phyloP scores from a whole-genome alignment of 331 rosid genomes.

The Pyracantha coccinea region DNA sequence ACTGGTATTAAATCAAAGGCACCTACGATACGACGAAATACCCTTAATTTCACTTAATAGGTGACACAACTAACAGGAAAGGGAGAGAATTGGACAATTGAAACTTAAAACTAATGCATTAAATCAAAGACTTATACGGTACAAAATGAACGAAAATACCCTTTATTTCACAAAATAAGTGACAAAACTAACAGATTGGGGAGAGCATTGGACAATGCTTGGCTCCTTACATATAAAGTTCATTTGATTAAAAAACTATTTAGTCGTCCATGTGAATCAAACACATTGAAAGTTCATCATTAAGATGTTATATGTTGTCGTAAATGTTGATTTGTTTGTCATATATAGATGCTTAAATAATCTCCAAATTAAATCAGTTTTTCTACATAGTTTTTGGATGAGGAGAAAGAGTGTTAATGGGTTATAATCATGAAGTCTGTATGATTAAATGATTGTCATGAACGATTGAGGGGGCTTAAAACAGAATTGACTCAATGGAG shows the following conservation, averaged over 20 bases:
- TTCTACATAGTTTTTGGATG: too few relatives aligned
- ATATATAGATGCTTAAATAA: too few relatives aligned
- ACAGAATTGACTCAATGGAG: too few relatives aligned
- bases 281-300: too few relatives aligned
- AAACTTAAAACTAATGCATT: too few relatives aligned
- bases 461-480: not conserved
- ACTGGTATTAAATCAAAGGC: not conserved
- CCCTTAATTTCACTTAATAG: not conserved
- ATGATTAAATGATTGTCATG: not conserved
- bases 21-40: not conserved
- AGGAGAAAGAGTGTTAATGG: too few relatives aligned
- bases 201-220: not conserved
- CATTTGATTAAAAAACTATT: too few relatives aligned
- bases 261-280: not conserved
- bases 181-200: not conserved
- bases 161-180: not conserved
- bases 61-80: not conserved
- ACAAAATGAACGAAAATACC: not conserved
- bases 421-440: too few relatives aligned
- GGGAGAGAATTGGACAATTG: not conserved
- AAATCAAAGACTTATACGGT: not conserved
- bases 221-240: not conserved
- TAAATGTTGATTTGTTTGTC: too few relatives aligned
- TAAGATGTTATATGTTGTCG: too few relatives aligned
- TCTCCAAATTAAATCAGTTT: too few relatives aligned